Conservation (phyloP, 176 grass and related monocot genomes). For the Zizania latifolia region DNA sequence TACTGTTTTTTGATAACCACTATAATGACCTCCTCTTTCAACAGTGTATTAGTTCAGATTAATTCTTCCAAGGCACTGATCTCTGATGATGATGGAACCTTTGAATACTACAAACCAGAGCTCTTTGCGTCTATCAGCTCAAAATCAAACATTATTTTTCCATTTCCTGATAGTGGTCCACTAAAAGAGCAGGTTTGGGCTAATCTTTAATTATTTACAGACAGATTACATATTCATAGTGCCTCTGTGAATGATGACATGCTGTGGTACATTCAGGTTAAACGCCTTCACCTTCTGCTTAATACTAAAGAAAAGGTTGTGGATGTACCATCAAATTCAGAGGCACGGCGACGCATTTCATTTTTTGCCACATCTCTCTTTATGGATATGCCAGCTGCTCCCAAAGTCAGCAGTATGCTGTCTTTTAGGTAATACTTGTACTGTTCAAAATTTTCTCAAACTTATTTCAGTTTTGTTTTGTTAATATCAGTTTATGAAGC, state of each 20-base stretch:
- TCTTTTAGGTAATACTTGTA: constrained; percentile 72
- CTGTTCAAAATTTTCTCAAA: background rate
- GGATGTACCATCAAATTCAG: constrained; percentile 76
- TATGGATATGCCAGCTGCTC: constrained; percentile 91
- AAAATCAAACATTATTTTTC: constrained; percentile 47
- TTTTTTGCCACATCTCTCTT: constrained; percentile 94
- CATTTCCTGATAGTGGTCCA: constrained; percentile 45
- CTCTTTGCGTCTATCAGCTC: constrained; percentile 67
- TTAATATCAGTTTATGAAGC: background rate
- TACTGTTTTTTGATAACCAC: constrained; percentile 11
- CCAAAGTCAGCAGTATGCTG: constrained; percentile 82
- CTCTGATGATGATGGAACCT: constrained; percentile 39
- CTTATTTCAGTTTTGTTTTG: background rate
- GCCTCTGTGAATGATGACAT: constrained; percentile 11
- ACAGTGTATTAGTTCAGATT: constrained; percentile 68
- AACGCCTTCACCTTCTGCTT: constrained; percentile 76
- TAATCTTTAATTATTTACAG: constrained; percentile 23
- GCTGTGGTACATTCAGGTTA: constrained; percentile 51
- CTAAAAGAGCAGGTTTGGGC: constrained; percentile 68
- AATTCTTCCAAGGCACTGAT: constrained; percentile 46
- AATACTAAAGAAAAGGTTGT: constrained; percentile 72
- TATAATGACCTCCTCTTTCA: constrained; percentile 18
- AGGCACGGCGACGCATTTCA: constrained; percentile 76
- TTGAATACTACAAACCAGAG: constrained; percentile 53
- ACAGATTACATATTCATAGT: background rate